Evolutionary conservation across 257 asterid species (phyloP).

Genomic region (Eucommia ulmoides): DNA sequence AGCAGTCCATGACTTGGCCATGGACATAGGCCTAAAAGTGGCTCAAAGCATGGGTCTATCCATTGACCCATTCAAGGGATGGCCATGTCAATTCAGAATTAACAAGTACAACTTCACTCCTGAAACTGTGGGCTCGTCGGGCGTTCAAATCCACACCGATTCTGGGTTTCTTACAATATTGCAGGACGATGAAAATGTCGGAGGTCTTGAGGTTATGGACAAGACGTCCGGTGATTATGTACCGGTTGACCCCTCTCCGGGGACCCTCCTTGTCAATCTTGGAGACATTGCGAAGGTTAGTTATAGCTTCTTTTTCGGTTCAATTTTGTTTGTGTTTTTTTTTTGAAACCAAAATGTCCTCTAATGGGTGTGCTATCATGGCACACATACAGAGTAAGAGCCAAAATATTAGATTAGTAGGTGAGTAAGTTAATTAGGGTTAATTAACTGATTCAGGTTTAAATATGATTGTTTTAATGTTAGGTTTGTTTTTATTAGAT

Average conservation of each 20-base stretch:
- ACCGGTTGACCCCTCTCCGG: conserved; percentile 45
- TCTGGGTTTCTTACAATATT: conserved; percentile 55
- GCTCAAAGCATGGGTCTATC: conserved; percentile 35
- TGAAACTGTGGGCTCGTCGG: conserved; percentile 34
- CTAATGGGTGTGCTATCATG: too few species aligned
- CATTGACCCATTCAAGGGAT: conserved; percentile 24
- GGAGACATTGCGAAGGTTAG: conserved; percentile 55
- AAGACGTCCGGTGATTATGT: conserved; percentile 37
- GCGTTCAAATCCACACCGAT: conserved; percentile 61
- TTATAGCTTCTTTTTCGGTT: not conserved
- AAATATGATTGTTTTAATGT: too few species aligned
- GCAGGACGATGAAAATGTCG: conserved; percentile 53
- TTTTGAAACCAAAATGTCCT: too few species aligned
- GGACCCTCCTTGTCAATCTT: conserved; percentile 47
- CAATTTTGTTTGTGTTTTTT: not conserved
- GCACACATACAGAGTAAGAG: too few species aligned
- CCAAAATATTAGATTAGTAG: too few species aligned
- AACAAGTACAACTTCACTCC: conserved; percentile 46
- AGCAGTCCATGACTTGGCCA: conserved; percentile 34
- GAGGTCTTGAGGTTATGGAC: conserved; percentile 60
- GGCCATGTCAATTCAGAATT: conserved; percentile 62
- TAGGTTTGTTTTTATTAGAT: too few species aligned
- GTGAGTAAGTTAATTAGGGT: too few species aligned
- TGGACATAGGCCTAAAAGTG: conserved; percentile 28
- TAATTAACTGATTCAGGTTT: too few species aligned